These are phyloP conservation scores for Schoenoplectus triqueter DNA, from an alignment of 202 grass and related monocot genomes.

Conservation along the genomic window DNA sequence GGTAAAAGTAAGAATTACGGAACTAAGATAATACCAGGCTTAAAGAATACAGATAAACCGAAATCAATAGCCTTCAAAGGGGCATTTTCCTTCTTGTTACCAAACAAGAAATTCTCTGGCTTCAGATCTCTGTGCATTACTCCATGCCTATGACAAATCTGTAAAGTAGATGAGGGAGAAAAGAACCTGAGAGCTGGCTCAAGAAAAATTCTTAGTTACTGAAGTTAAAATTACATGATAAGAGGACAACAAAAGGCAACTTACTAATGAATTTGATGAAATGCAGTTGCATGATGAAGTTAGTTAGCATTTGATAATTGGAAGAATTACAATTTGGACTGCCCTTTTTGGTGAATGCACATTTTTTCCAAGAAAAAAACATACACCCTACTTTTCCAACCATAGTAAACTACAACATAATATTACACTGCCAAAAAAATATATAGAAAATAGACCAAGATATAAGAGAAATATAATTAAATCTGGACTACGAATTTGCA, in stretches of 20 bases:
- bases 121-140: slow-evolving; percentile 53
- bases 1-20: background rate
- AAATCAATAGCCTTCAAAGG: slow-evolving; percentile 52
- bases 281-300: slow-evolving; percentile 18
- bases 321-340: background rate
- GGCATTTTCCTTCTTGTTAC: slow-evolving; percentile 43
- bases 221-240: background rate
- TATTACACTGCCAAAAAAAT: background rate
- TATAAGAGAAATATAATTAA: slow-evolving; percentile 8
- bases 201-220: background rate
- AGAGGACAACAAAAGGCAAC: background rate
- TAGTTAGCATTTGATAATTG: background rate
- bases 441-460: no score
- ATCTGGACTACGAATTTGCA: background rate
- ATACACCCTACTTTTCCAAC: background rate
- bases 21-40: slow-evolving; percentile 42
- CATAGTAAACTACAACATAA: slow-evolving; percentile 23
- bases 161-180: background rate
- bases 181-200: background rate
- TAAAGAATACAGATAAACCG: slow-evolving; percentile 48
- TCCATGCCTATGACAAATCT: slow-evolving; percentile 51
- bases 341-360: background rate
- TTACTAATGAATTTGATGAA: slow-evolving; percentile 24
- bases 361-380: background rate
- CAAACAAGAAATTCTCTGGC: slow-evolving; percentile 51